Percentiles rank a stretch among this genome's conserved stretches.
These are phyloP conservation scores for Spinacia oleracea DNA, from an alignment of 179 eudicot species.

Conservation along the genomic window DNA sequence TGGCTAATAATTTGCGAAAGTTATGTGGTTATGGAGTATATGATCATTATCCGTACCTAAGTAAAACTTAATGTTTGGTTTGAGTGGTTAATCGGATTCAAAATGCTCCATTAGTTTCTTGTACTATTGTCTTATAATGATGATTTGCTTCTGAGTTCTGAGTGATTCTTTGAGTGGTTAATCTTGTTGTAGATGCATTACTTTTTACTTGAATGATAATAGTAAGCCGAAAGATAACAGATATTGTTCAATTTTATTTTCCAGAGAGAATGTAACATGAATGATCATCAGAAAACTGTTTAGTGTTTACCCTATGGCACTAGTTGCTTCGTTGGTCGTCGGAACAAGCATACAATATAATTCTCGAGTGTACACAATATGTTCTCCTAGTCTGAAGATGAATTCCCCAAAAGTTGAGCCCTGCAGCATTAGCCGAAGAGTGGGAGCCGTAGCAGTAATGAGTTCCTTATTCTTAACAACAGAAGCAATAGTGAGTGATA, in stretches of 20 bases:
- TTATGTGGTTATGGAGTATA: too few species aligned
- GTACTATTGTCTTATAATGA: background rate
- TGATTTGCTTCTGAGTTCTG: too few species aligned
- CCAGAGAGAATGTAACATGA: constrained; percentile 13
- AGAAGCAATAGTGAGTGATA: constrained; percentile 22
- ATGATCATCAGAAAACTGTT: background rate
- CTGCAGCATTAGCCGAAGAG: constrained; percentile 33
- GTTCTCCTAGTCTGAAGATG: background rate
- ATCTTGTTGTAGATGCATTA: background rate
- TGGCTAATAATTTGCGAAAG: too few species aligned
- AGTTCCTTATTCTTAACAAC: constrained; percentile 26
- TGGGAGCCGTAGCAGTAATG: constrained; percentile 15
- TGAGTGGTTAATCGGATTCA: background rate
- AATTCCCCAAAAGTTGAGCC: constrained; percentile 11
- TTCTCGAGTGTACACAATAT: constrained; percentile 15
- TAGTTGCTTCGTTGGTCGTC: constrained; percentile 20
- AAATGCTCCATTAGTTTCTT: background rate
- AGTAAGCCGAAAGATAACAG: background rate
- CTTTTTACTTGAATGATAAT: background rate
- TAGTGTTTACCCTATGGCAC: constrained; percentile 23
- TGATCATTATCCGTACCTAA: too few species aligned
- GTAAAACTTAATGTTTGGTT: too few species aligned
- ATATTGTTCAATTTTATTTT: background rate
- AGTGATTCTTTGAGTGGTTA: too few species aligned
- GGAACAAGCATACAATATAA: constrained; percentile 5